Base-by-base conservation (phyloP, 495 filamentous ascomycete genomes). In the Ascodesmis nigricans region DNA sequence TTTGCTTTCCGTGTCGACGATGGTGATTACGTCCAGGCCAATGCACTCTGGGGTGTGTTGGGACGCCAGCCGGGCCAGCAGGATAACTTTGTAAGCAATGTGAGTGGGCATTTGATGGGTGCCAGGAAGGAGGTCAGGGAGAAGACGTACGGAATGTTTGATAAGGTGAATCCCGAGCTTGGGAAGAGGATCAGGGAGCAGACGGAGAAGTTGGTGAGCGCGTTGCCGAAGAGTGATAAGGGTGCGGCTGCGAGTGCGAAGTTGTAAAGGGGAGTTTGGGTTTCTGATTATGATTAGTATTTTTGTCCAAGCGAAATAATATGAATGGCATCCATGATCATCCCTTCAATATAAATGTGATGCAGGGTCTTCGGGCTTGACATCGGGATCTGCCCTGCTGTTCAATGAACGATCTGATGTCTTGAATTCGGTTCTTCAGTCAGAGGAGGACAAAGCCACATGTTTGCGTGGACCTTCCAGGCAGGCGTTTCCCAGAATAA, bases 61-160 rank as follows among this genome's bases (percentile, higher is more conserved):
- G 71, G 70, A 29, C 58, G 58, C 17, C 59, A 58, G 23, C 55
- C 59, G 0, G 71, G 69, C 2, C 69, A 74, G 49, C 73, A 78
- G 56, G 65, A 71, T 10, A 71, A 71, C 46, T 73, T 75, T 39
- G 55, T 78, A 24, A 42, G 56, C 25, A 78, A 77, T 43, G 61
- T 76, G 46, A 71, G 62, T 1, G 75, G 78, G 0, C 50, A 65
- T 2, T 57, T 90, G 14, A 40, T 38, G 28, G 41, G 37, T 16
- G 44, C 57, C 17, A 41, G 44, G 1, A 49, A 54, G 11, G 50
- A 56, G 1, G 64, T 69, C 29, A 66, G 68, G 0, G 54, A 67
- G 0, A 69, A 77, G 38, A 68, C 62, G 29, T 82, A 76, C 50
- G 73, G 72, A n/a, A 65, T 80, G 1, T 67, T 81, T 0, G 72